phyloP scores from a whole-genome alignment of 768 basidiomycete genomes.

The Lentinula sp. region DNA sequence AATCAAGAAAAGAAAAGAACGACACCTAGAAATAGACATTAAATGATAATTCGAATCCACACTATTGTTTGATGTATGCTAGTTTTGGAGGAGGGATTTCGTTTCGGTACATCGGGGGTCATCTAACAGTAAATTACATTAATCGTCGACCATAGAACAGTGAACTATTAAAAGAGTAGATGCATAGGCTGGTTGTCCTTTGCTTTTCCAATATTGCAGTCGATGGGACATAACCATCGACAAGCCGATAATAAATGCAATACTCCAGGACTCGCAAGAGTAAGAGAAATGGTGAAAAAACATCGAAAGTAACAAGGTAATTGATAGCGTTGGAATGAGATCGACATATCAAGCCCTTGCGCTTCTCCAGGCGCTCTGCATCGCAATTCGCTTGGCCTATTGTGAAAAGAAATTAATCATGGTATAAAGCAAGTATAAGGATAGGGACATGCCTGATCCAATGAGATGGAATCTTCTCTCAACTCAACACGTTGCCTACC shows the following conservation, averaged over 20 bases:
- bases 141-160: neutral
- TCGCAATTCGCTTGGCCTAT: constrained; percentile 76
- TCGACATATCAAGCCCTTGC: constrained; percentile 37
- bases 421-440: neutral
- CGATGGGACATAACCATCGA: neutral
- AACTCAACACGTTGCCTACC: constrained; percentile 72
- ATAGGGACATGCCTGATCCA: constrained; percentile 72
- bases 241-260: neutral
- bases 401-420: neutral
- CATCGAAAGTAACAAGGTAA: neutral
- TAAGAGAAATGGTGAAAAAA: neutral
- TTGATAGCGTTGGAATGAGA: neutral
- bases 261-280: neutral
- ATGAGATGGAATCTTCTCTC: constrained; percentile 77
- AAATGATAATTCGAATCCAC: neutral
- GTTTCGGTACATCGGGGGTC: neutral
- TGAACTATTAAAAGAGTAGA: neutral
- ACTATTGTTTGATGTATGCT: neutral
- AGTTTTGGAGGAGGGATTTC: neutral
- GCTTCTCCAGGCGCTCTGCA: constrained; percentile 88
- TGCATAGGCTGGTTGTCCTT: neutral
- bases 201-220: neutral
- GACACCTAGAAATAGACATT: neutral
- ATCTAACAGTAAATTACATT: neutral
- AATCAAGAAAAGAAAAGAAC: neutral